Conservation (phyloP, 2,329 filamentous ascomycete genomes). For the Chrysosporium keratinophilum region DNA sequence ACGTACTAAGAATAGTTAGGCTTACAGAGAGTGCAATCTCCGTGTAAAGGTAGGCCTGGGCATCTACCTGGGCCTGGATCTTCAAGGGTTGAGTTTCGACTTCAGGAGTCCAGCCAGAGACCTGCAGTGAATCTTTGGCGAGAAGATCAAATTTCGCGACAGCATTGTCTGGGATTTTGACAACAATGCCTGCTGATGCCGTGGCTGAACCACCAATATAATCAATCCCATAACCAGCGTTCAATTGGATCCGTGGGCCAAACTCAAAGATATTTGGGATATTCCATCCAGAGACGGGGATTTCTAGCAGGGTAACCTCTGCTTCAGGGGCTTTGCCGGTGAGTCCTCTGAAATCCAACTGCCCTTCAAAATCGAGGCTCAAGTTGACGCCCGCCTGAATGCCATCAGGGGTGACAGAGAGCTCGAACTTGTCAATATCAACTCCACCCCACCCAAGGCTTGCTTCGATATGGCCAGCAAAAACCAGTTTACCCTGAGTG, state of each 20-base stretch:
- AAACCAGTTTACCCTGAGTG: conserved; percentile 6
- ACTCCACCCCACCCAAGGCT: not conserved
- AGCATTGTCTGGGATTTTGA: conserved; percentile 7
- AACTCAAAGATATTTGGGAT: conserved; percentile 10
- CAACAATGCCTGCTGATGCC: conserved; percentile 7
- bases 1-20: conserved; percentile 7
- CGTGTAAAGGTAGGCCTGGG: conserved; percentile 6
- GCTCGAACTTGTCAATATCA: conserved; percentile 9
- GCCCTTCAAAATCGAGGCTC: conserved; percentile 1
- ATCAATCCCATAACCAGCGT: conserved; percentile 8
- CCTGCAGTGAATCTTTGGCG: conserved; percentile 1
- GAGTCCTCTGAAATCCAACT: conserved; percentile 4
- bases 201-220: conserved; percentile 8
- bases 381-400: conserved; percentile 3
- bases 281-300: conserved; percentile 11
- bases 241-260: conserved; percentile 9
- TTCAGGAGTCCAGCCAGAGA: conserved; percentile 10
- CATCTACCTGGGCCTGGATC: conserved; percentile 10
- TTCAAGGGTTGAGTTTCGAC: conserved; percentile 6
- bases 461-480: conserved; percentile 11
- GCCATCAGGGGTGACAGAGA: conserved; percentile 8
- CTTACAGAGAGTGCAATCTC: conserved; percentile 11
- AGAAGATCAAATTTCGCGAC: conserved; percentile 10
- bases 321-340: not conserved
- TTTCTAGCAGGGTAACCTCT: conserved; percentile 7